phyloP scores from a whole-genome alignment of 345 rosid species.

The Microcos paniculata region DNA sequence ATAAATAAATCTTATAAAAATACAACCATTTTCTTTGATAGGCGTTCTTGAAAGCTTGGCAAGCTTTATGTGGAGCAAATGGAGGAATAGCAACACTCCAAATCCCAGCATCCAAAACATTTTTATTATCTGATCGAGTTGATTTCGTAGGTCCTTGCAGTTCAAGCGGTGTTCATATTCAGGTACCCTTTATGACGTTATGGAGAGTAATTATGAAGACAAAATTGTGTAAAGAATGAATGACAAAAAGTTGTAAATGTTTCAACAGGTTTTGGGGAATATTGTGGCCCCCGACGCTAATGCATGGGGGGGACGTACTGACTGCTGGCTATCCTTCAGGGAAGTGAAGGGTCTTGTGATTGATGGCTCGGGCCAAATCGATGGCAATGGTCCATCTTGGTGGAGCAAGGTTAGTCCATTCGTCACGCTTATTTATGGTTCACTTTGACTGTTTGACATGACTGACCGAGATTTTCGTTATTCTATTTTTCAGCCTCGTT shows the following conservation, averaged over 20 bases:
- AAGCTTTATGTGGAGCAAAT: conserved; percentile 13
- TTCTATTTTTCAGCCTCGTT: too few relatives aligned
- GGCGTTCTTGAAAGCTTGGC: conserved; percentile 40
- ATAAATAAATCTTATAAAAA: not conserved
- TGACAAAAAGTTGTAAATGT: too few relatives aligned
- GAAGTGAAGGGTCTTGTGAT: conserved; percentile 17
- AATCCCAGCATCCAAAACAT: conserved; percentile 16
- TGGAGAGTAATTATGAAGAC: too few relatives aligned
- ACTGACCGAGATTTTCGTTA: too few relatives aligned
- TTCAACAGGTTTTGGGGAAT: conserved; percentile 26
- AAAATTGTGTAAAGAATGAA: too few relatives aligned
- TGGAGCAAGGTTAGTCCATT: conserved; percentile 22
- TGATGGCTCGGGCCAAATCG: conserved; percentile 26
- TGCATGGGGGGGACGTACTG: not conserved
- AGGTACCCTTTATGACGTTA: too few relatives aligned
- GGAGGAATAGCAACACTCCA: conserved; percentile 18
- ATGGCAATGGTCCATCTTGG: conserved; percentile 40
- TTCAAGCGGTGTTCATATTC: not conserved
- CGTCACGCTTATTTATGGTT: too few relatives aligned
- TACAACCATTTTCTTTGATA: not conserved
- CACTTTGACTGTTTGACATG: too few relatives aligned
- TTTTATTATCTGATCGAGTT: conserved; percentile 20
- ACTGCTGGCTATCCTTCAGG: conserved; percentile 21
- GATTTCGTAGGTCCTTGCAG: conserved; percentile 36
- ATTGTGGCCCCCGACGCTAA: conserved; percentile 23